Percentiles rank a stretch among this genome's conserved stretches.
phyloP scores from a whole-genome alignment of 192 early-diverging fungal species.

The Podila epigama region DNA sequence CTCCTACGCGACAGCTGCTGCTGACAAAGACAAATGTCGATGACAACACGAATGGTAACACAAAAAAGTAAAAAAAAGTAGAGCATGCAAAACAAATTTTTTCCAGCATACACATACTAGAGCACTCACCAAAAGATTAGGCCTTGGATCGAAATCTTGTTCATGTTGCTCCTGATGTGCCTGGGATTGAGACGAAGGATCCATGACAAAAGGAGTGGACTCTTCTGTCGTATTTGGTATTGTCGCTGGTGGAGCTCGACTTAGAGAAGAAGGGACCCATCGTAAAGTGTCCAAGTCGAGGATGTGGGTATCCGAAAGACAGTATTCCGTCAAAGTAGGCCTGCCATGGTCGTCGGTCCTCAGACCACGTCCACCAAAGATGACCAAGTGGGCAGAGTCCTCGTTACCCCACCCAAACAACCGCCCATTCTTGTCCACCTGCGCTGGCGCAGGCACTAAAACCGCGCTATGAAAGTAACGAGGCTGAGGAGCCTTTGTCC shows the following conservation, averaged over 20 bases:
- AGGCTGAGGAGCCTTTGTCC: conserved; percentile 40
- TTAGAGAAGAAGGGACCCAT: conserved; percentile 50
- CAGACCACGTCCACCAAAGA: conserved; percentile 77
- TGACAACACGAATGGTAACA: too few species aligned
- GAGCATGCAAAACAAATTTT: too few species aligned
- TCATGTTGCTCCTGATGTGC: background rate
- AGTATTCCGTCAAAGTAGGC: conserved; percentile 33
- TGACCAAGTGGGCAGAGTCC: conserved; percentile 60
- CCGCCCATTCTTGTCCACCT: conserved; percentile 15
- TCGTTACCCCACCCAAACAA: conserved; percentile 51
- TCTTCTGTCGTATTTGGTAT: background rate
- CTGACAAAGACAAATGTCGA: too few species aligned
- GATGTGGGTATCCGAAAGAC: conserved; percentile 63
- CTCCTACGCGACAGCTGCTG: too few species aligned
- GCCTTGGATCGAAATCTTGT: background rate
- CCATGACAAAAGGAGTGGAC: background rate
- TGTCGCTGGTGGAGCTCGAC: background rate
- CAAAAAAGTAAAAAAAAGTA: too few species aligned
- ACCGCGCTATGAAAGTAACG: conserved; percentile 74
- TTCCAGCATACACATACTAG: too few species aligned
- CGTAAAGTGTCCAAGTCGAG: conserved; percentile 50
- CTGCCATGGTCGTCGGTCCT: conserved; percentile 50
- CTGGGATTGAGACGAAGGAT: too few species aligned
- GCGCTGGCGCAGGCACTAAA: conserved; percentile 26
- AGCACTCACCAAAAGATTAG: too few species aligned